Base-by-base conservation (phyloP, 139 green algal genomes). In the Mesotaenium endlicherianum region DNA sequence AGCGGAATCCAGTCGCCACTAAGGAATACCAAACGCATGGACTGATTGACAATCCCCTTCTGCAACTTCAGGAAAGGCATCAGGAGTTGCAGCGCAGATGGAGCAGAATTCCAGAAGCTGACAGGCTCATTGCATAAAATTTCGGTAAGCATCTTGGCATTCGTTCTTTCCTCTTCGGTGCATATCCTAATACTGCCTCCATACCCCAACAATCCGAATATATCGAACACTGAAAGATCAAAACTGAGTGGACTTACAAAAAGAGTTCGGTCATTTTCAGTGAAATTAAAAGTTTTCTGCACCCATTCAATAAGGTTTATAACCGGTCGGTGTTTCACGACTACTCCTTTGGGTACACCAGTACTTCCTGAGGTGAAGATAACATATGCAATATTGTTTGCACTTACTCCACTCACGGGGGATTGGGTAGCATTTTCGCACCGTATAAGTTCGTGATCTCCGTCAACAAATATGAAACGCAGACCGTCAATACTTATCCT, bases 351-450 rank as follows among this genome's bases (percentile, higher is more conserved):
- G 55, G 92, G 92, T 1, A 74, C 44, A 38, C 92, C 92, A 2
- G 92, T 93, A 30, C 76, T 89, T 47, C 92, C 92, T 2, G 85
- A 91, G n/a, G 92, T 93, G 88, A 92, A 94, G 57, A 93, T 92
- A 49, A 90, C 80, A 84, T 92, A 91, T 20, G 87, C 89, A 30
- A 91, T 47, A 53, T 88, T 45, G 41, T 70, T 41, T 4, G 30
- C 42, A 26, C 71, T 26, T 31, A 81, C 5, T 20, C 16, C 57
- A 3, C n/a, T 20, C 11, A 3, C 57, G 14, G 57, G 57, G 57
- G n/a, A n/a, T n/a, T n/a, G n/a, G n/a, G n/a, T n/a, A n/a, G n/a
- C n/a, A n/a, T n/a, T n/a, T n/a, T n/a, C n/a, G n/a, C n/a, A n/a
- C n/a, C n/a, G n/a, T n/a, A 38, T 31, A 6, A 6, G 8, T 6